phyloP scores from a whole-genome alignment of 139 green algal genomes.

The Volvox reticuliferus region DNA sequence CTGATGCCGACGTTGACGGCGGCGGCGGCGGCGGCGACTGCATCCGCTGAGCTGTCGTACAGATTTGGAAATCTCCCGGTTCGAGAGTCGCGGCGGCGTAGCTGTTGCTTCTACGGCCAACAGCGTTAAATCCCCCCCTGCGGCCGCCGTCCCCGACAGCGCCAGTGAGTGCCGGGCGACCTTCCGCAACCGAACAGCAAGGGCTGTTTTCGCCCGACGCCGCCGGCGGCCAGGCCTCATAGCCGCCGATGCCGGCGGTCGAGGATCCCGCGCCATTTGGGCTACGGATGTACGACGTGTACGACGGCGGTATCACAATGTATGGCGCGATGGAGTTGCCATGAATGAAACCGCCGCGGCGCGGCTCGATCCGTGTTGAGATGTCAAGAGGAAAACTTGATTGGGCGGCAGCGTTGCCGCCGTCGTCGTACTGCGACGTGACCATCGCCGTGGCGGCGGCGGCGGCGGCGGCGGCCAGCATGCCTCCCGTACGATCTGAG shows the following conservation, averaged over 20 bases:
- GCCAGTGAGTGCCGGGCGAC: neutral
- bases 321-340: neutral
- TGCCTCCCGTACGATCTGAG: neutral
- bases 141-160: neutral
- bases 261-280: neutral
- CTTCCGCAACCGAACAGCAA: neutral
- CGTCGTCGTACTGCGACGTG: neutral
- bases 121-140: neutral
- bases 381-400: neutral
- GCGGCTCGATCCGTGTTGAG: neutral
- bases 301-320: neutral
- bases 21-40: neutral
- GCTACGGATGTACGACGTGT: neutral
- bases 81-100: neutral
- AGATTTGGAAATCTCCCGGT: neutral
- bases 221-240: neutral
- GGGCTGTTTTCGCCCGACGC: neutral
- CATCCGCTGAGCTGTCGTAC: neutral
- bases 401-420: neutral
- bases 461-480: slow-evolving; percentile 17
- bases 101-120: neutral
- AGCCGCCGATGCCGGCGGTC: neutral
- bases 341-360: slow-evolving; percentile 7
- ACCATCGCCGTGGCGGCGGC: neutral
- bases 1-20: neutral